Conservation (phyloP, 768 basidiomycete genomes). For the Suillus variegatus region DNA sequence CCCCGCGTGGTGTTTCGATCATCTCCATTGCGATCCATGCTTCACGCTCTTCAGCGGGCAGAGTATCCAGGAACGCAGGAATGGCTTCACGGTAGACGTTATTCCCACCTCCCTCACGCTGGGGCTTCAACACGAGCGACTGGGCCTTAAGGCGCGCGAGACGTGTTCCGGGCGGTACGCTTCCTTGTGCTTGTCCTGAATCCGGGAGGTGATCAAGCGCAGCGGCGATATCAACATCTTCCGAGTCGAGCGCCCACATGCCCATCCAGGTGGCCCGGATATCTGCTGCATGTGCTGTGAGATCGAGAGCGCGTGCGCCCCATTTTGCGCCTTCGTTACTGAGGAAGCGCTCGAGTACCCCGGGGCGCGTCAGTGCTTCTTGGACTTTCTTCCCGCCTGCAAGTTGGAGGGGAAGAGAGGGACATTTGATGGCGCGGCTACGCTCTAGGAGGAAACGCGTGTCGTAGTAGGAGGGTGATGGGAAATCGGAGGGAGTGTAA, state of each 20-base stretch:
- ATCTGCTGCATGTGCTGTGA: constrained; percentile 35
- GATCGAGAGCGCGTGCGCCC: constrained; percentile 36
- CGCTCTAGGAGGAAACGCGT: constrained; percentile 81
- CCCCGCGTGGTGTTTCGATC: constrained; percentile 72
- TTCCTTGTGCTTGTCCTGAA: not conserved
- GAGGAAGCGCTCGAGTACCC: constrained; percentile 76
- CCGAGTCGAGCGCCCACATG: constrained; percentile 76
- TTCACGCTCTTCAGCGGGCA: constrained; percentile 61
- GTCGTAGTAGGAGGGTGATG: constrained; percentile 60
- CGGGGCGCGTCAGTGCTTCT: constrained; percentile 75
- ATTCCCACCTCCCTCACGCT: constrained; percentile 97
- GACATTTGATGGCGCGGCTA: constrained; percentile 90
- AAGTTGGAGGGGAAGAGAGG: constrained; percentile 87
- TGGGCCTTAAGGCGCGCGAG: constrained; percentile 35
- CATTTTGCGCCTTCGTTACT: constrained; percentile 36
- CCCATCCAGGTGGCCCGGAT: constrained; percentile 81
- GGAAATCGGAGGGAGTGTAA: constrained; percentile 84
- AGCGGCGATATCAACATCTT: constrained; percentile 20
- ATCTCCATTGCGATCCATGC: constrained; percentile 98
- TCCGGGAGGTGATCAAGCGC: constrained; percentile 5
- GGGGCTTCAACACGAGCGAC: constrained; percentile 88
- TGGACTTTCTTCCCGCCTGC: constrained; percentile 97
- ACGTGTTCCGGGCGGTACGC: constrained; percentile 22
- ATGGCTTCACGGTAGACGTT: constrained; percentile 90
- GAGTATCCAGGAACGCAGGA: constrained; percentile 66